Evolutionary conservation across 139 green algal genomes (phyloP), one percentile per base, ranked within the genome.

Genomic region (Mesotaenium endlicherianum): DNA sequence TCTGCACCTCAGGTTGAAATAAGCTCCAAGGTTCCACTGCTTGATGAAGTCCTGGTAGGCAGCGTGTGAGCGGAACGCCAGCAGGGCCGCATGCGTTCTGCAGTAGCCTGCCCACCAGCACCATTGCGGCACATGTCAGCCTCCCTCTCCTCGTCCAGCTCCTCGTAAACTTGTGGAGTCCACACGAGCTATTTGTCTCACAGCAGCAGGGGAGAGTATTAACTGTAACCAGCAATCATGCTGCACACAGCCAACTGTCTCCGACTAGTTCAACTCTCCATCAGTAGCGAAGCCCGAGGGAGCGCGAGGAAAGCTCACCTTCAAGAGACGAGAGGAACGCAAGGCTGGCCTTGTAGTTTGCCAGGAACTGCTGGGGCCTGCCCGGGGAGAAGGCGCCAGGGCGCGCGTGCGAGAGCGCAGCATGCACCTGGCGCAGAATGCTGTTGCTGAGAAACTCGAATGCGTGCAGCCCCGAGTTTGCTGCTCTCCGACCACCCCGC

Each of bases 21-120:
- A 98, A 16, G 96, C 95, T 0, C 84, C 75, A 5, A 97, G 86
- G 87, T 98, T 98, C 95, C 95, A 98, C 16, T 91, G 83, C 75
- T 91, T 91, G 38, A 92, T 40, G 77, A 95, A 97, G 30, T 86
- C 86, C 0, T 83, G 42, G 67, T 92, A 90, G 4, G 91, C 87
- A 39, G 83, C 16, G 11, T 82, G 91, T 3, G 40, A 72, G 0
- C 94, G 83, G 57, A 98, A 90, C 4, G 74, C 59, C n/a, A 91
- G 86, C 43, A 95, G 53, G 1, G 85, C 78, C 0, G 81, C 80
- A 14, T 85, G 75, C 20, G 81, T 92, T 8, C 67, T 44, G 76
- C 75, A 85, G 41, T 86, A 87, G 8, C 57, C 81, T 87, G 81
- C 43, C 11, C 6, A 11, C 60, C n/a, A n/a, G n/a, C n/a, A n/a